Base-by-base conservation (phyloP, 352 stramenopile genomes). In the Pythium sp. region DNA sequence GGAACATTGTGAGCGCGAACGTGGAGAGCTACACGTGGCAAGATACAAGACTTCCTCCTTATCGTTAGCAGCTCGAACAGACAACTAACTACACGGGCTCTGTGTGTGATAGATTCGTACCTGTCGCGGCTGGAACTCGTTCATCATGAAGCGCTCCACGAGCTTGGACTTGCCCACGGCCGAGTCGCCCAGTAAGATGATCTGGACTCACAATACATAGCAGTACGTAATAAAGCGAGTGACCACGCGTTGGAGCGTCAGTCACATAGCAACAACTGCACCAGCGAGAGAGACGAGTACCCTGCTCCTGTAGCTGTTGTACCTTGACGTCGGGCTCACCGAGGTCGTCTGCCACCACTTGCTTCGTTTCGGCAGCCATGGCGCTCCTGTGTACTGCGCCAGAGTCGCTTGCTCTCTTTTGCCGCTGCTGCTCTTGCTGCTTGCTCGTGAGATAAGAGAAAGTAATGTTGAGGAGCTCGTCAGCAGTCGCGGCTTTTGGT, bases 81-180 rank as follows among this genome's bases (percentile, higher is more conserved):
- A 6, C 24, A 22, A 18, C 15, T 15, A 9, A n/a, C 43, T 5
- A 18, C 15, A 46, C 38, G 14, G 12, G 32, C 32, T 36, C 38
- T 20, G 12, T 46, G 38, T 20, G 20, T 20, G 15, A 20, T 18
- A 14, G 38, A 46, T 18, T 14, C 15, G 12, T 46, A 91, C 84
- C 76, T 94, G 90, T 24, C 92, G 81, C 14, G 94, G 93, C 75
- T 98, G 92, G 68, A 98, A 99, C 68, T 99, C 93, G 79, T 98
- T 95, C 83, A 98, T 97, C 68, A 99, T 92, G 73, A 96, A 99
- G 53, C 94, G 82, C 72, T 98, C 96, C 43, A 98, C 90, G 30
- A 99, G 81, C 77, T 99, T 99, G 43, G 87, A 97, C 79, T 99
- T 99, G 54, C 96, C 96, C 32, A 98, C 95, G 8, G 94, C 96